Base-by-base conservation (phyloP, 2,329 filamentous ascomycete genomes). In the Exophiala xenobiotica region DNA sequence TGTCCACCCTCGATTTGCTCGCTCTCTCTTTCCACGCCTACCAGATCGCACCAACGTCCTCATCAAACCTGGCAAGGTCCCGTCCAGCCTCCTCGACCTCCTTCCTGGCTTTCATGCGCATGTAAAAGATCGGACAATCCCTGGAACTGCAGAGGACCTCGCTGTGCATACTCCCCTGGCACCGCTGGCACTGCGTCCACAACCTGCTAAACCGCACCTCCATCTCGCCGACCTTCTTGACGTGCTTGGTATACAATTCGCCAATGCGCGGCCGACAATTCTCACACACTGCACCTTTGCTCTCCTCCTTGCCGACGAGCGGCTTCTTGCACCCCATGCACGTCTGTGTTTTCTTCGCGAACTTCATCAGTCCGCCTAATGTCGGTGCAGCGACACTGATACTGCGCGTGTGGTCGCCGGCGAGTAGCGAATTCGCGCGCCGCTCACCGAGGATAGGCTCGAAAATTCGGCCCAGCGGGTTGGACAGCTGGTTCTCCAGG, bases 61-160 rank as follows among this genome's bases (percentile, higher is more conserved):
- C 81, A 72, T 99, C 93, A 71, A 99, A 99, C 63, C 93, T 78
- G 62, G 81, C 81, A 64, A 99, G 71, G 70, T 99, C 93, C 74
- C 90, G 95, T 51, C 91, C 90, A 1, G 86, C 86, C 73, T 99
- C 93, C 70, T 97, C 92, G 31, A 97, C 85, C 68, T 99, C 93
- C 77, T 99, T 99, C 80, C 96, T 95, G 24, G 92, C 92, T 79
- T 99, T 99, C 93, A 99, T 99, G 3, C 93, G 85, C 93, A 99
- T 99, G 70, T 99, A 99, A 71, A 99, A 99, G 65, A 99, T 99
- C 1, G 93, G 93, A 67, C 93, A 99, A 75, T 99, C 93, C 69
- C 90, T 88, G 68, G 87, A 92, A 57, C 87, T 91, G 75, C 93
- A 99, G 62, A 99, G 97, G 48, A 99, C 95, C 70, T 99, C 93